Conservation (phyloP, 2,329 filamentous ascomycete species). For the Cytospora mali region DNA sequence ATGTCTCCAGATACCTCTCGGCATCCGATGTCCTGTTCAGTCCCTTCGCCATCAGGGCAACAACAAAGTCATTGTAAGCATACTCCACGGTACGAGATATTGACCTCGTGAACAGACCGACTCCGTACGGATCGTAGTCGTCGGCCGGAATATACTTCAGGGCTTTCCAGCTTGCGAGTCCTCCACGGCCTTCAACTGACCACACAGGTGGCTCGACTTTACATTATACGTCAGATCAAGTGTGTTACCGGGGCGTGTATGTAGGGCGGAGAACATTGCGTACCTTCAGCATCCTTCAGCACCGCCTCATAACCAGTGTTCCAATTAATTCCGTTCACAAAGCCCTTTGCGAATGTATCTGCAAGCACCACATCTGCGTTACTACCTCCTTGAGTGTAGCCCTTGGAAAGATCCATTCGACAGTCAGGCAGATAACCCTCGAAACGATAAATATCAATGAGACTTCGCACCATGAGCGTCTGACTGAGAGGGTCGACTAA, state of each 20-base stretch:
- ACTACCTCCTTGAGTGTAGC: slow-evolving; percentile 69
- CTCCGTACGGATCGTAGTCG: slow-evolving; percentile 62
- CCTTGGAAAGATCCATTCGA: slow-evolving; percentile 74
- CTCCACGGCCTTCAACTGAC: slow-evolving; percentile 68
- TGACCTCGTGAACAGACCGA: slow-evolving; percentile 66
- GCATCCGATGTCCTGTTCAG: slow-evolving; percentile 57
- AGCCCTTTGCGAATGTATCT: slow-evolving; percentile 64
- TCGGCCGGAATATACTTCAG: slow-evolving; percentile 69
- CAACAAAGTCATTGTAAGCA: slow-evolving; percentile 71
- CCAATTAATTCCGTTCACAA: slow-evolving; percentile 64
- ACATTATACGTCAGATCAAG: background rate
- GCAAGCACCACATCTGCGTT: slow-evolving; percentile 69
- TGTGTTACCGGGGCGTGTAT: background rate
- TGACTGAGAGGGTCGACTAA: slow-evolving; percentile 65
- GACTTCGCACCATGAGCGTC: slow-evolving; percentile 65
- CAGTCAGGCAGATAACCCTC: slow-evolving; percentile 75
- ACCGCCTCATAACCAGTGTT: slow-evolving; percentile 66
- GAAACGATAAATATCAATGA: slow-evolving; percentile 70
- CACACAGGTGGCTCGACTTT: slow-evolving; percentile 64
- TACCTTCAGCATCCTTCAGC: slow-evolving; percentile 64
- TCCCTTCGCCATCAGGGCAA: slow-evolving; percentile 59
- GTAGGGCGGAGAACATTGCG: background rate
- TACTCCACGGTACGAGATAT: slow-evolving; percentile 74
- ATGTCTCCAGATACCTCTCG: slow-evolving; percentile 58
- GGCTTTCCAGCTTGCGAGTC: slow-evolving; percentile 69